Base-by-base conservation (phyloP, 495 filamentous ascomycete species). In the Lophiostoma macrostomum region DNA sequence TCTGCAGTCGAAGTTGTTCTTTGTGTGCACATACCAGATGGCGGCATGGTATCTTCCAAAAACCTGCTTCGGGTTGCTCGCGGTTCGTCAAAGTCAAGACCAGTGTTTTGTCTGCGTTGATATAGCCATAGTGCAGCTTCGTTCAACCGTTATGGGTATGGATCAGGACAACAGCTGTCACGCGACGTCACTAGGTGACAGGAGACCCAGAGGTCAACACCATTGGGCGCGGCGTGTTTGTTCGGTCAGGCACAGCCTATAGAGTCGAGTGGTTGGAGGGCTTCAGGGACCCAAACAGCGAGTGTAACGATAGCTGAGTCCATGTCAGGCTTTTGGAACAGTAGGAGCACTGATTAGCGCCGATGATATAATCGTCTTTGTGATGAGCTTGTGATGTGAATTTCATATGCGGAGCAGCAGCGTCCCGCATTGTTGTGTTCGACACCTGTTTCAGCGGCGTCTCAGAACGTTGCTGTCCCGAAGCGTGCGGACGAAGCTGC, bases 381-480 rank as follows among this genome's bases (percentile, higher is more conserved):
- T 32, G 42, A 32, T 30, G 24, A 4, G 12, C 27, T 18, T 8
- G 44, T 48, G 44, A 48, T 18, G 44, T 27, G 31, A 4, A 11
- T 12, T 16, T 41, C 13, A 31, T 19, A 27, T 37, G 32, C 53
- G 53, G 53, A 50, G 43, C 11, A 3, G 45, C 12, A 6, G 5
- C 4, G 12, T 35, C 14, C 41, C 50, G 41, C 38, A 16, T 31
- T 14, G 35, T 22, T 18, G 12, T 50, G 56, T 54, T 39, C 29
- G 50, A 59, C 28, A 1, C 10, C 34, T 3, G 56, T 60, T 60
- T 60, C 56, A 60, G 14, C 38, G 35, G 29, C 36, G 56, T 60
- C 56, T 60, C 56, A 60, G 54, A 41, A n/a, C 35, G 13, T 29
- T 29, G 25, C 12, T 19, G 14, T 24, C 23, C 35, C 37, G 22